Conservation (phyloP, 2,329 filamentous ascomycete species). For the Colletotrichum eleusines region DNA sequence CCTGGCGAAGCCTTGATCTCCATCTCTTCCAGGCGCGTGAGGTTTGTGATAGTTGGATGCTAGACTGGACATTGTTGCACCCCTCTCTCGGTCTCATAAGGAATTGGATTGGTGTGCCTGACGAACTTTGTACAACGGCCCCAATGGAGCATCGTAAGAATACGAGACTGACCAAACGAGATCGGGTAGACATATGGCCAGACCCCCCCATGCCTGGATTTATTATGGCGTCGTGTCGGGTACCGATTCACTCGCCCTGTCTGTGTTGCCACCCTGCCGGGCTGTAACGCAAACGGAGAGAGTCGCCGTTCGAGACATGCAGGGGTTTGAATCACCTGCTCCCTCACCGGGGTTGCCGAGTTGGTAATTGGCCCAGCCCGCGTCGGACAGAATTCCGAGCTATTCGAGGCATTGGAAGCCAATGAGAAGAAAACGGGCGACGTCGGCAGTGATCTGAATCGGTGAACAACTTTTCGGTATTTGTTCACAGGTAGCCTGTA, state of each 20-base stretch:
- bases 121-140: constrained; percentile 17
- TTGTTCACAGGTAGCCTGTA: not conserved
- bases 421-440: not conserved
- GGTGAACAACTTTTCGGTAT: not conserved
- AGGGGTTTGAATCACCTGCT: not conserved
- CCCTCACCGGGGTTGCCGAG: too few species aligned
- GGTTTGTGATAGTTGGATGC: not conserved
- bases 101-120: constrained; percentile 32
- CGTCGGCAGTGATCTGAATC: not conserved
- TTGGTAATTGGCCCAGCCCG: not conserved
- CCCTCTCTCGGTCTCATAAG: not conserved
- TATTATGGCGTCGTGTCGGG: constrained; percentile 7
- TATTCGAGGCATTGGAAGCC: not conserved
- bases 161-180: not conserved
- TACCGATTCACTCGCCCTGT: not conserved
- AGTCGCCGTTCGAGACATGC: not conserved
- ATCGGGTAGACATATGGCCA: not conserved
- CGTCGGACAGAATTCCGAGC: constrained; percentile 9
- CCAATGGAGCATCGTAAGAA: not conserved
- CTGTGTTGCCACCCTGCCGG: not conserved
- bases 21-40: not conserved
- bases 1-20: not conserved
- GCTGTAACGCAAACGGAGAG: not conserved
- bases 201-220: not conserved
- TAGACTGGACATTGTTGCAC: not conserved